Evolutionary conservation across 164 flowering plant genomes (phyloP).

Genomic region (Stephania yunnanensis): DNA sequence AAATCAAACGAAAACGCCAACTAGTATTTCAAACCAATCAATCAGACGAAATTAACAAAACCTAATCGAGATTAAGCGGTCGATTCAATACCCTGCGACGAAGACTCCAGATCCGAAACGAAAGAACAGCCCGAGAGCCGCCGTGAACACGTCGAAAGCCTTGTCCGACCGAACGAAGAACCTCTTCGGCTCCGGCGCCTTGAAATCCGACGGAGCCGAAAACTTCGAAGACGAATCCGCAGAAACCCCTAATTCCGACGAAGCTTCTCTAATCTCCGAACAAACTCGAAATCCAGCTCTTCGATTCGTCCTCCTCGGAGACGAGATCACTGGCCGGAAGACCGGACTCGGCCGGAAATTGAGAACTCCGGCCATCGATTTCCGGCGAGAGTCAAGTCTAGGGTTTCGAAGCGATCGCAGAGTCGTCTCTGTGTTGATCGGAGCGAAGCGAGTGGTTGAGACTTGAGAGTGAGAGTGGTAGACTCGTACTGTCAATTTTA

Average conservation of each 20-base stretch:
- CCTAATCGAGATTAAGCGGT: background rate
- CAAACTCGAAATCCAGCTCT: constrained; percentile 16
- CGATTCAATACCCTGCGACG: constrained; percentile 54
- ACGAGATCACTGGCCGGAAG: constrained; percentile 23
- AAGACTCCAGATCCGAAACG: constrained; percentile 77
- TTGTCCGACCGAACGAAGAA: constrained; percentile 66
- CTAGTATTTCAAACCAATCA: background rate
- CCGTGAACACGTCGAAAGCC: constrained; percentile 54
- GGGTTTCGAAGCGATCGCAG: background rate
- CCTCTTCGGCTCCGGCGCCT: constrained; percentile 72
- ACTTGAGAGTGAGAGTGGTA: background rate
- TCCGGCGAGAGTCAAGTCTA: background rate
- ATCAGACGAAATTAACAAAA: background rate
- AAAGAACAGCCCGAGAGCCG: constrained; percentile 61
- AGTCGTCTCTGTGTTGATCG: background rate
- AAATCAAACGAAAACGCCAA: background rate
- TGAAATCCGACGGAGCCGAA: constrained; percentile 73
- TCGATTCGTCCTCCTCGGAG: constrained; percentile 4
- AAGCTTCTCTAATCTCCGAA: constrained; percentile 25
- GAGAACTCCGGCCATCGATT: constrained; percentile 47
- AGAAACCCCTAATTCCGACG: constrained; percentile 8
- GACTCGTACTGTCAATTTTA: too few relatives aligned
- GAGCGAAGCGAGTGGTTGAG: background rate
- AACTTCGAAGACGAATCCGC: constrained; percentile 22
- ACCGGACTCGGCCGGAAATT: constrained; percentile 28